Evolutionary conservation across 805 yeast genomes (phyloP).

Genomic region (Lipomyces yamadae): DNA sequence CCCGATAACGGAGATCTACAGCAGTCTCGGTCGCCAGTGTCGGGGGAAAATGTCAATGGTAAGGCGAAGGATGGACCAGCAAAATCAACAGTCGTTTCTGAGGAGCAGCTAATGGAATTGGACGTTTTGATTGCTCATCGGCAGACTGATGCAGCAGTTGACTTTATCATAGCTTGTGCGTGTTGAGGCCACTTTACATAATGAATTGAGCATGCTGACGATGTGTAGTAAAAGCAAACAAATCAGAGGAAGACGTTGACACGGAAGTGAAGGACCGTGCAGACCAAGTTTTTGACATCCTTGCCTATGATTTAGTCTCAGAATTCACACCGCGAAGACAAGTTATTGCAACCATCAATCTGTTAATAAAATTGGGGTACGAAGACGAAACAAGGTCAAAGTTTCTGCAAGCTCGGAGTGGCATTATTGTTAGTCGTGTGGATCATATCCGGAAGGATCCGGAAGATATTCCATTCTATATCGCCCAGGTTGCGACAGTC

Average conservation of each 20-base stretch:
- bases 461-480: constrained; percentile 54
- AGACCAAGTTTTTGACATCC: constrained; percentile 42
- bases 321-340: constrained; percentile 43
- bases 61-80: neutral
- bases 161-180: constrained; percentile 37
- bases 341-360: constrained; percentile 42
- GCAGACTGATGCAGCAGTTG: constrained; percentile 52
- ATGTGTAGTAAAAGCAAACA: constrained; percentile 11
- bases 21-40: constrained; percentile 17
- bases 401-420: constrained; percentile 55
- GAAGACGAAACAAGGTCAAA: constrained; percentile 56
- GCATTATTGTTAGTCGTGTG: constrained; percentile 54
- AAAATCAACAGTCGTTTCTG: constrained; percentile 44
- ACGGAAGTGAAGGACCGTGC: constrained; percentile 41
- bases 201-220: neutral
- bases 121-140: constrained; percentile 67
- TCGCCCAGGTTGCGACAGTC: constrained; percentile 65
- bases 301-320: constrained; percentile 47
- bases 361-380: constrained; percentile 51
- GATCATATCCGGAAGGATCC: constrained; percentile 58
- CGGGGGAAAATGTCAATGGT: constrained; percentile 6
- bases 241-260: constrained; percentile 26
- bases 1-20: constrained; percentile 1
- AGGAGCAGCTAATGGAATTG: constrained; percentile 64
- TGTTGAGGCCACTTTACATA: constrained; percentile 5